These are phyloP conservation scores for Mycena rebaudengoi DNA, from an alignment of 768 basidiomycete species.

Conservation along the genomic window DNA sequence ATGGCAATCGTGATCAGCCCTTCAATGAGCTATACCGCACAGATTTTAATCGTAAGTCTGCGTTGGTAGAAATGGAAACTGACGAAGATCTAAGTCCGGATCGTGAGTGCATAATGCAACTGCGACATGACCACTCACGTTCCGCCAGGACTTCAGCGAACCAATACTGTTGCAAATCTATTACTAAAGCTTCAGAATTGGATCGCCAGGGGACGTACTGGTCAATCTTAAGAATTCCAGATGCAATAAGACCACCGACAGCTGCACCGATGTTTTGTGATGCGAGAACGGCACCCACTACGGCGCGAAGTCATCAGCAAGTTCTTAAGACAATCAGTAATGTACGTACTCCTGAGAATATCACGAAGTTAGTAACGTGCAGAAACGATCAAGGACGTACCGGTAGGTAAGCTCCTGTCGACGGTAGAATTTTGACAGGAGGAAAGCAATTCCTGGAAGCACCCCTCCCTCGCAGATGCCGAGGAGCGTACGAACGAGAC, in stretches of 20 bases:
- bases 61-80: neutral
- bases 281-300: constrained; percentile 7
- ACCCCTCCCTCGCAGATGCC: constrained; percentile 2
- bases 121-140: neutral
- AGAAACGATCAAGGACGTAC: neutral
- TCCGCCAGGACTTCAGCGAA: constrained; percentile 1
- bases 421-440: constrained; percentile 8
- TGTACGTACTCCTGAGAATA: constrained; percentile 6
- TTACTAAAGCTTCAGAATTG: neutral
- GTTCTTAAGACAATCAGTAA: neutral
- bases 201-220: neutral
- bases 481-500: constrained; percentile 8
- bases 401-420: constrained; percentile 4
- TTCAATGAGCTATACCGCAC: neutral
- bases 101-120: neutral
- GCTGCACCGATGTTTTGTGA: constrained; percentile 3
- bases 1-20: constrained; percentile 5
- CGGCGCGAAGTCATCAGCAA: neutral
- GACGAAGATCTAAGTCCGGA: constrained; percentile 1
- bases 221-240: constrained; percentile 8
- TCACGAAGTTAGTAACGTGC: neutral
- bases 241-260: constrained; percentile 3
- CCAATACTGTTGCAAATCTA: neutral
- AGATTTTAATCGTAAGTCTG: neutral
- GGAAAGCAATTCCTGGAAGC: constrained; percentile 9